A percentile compares a stretch with the other conserved stretches of the same genome.
Conservation (phyloP, 139 green algal species). For the Auxenochlorella pyrenoidosa region DNA sequence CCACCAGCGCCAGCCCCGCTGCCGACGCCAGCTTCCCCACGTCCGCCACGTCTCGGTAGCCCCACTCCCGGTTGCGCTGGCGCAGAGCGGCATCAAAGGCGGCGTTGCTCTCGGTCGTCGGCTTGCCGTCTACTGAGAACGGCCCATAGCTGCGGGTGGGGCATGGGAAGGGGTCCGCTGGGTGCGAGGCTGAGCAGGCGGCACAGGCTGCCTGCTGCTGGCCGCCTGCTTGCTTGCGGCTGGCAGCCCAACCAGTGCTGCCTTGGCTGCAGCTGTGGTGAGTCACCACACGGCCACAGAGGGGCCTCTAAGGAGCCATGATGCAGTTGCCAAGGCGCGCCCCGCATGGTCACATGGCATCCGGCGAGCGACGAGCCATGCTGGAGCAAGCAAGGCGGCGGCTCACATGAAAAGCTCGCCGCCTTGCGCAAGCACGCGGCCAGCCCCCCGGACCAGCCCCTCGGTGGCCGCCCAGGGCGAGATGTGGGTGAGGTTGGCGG, state of each 20-base stretch:
- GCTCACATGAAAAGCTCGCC: slow-evolving; percentile 45
- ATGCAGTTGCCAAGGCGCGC: too few relatives aligned
- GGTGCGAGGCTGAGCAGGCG: neutral
- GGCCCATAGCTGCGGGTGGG: slow-evolving; percentile 54
- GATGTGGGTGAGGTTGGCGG: slow-evolving; percentile 57
- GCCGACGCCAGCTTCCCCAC: slow-evolving; percentile 31
- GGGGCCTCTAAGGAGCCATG: too few relatives aligned
- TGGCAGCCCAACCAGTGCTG: too few relatives aligned
- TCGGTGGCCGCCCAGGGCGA: slow-evolving; percentile 51
- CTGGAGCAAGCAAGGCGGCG: too few relatives aligned
- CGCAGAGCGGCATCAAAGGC: slow-evolving; percentile 62
- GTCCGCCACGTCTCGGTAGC: slow-evolving; percentile 66
- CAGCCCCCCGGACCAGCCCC: slow-evolving; percentile 60
- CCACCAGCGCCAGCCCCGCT: slow-evolving; percentile 45
- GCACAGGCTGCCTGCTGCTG: neutral
- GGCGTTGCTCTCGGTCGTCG: slow-evolving; percentile 59
- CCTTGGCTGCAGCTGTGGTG: too few relatives aligned
- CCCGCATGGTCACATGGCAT: too few relatives aligned
- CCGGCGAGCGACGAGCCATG: too few relatives aligned
- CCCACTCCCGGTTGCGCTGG: slow-evolving; percentile 55
- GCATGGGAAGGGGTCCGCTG: neutral
- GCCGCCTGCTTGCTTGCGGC: too few relatives aligned
- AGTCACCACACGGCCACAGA: too few relatives aligned
- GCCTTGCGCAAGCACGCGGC: neutral
- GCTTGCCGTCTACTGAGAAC: slow-evolving; percentile 53